Evolutionary conservation across 2,329 filamentous ascomycete genomes (phyloP), one percentile per base, ranked within the genome.

Genomic region (Ophiostoma populinum): DNA sequence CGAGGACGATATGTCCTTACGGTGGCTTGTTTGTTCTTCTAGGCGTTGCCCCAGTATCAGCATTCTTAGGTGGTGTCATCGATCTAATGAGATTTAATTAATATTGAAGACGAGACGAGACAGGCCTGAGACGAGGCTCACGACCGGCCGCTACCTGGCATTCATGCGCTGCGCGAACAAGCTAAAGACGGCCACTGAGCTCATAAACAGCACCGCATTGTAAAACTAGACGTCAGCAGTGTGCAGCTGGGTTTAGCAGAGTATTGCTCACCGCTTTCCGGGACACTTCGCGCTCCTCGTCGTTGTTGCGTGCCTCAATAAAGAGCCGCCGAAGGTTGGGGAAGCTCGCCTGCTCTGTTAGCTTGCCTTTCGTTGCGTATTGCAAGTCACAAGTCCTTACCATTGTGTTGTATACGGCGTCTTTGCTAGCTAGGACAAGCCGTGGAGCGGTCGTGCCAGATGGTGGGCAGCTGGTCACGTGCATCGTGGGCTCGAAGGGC

Each of bases 251-350:
- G n/a, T n/a, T n/a, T n/a, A n/a, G n/a, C n/a, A n/a, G n/a, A 7
- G 15, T 17, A 8, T 8, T 24, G 4, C 37, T 16, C 12, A 45
- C 90, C 35, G 90, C 90, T 56, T 77, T 92, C 45, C 90, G 69
- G 11, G 90, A 95, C 46, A 95, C 90, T 41, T 85, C 80, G 54
- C 90, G 80, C 56, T 95, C 90, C 55, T 98, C 90, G 36, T 80
- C 77, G 51, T 95, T 87, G 3, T 82, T 86, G 39, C 90, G 71
- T 21, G 87, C 80, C 59, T 95, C 87, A 35, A 94, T 87, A 51
- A 98, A 95, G 40, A 98, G 75, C 11, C 90, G 80, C 34, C 90
- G 76, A n/a, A 98, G 68, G 52, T 98, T 95, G 24, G 90, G 90
- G 35, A 95, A 72, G 52, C 75, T 86, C 25, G 79, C 80, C 61